These are phyloP conservation scores for Eucalyptus sideroxylon DNA, from an alignment of 345 rosid species.

Conservation along the genomic window DNA sequence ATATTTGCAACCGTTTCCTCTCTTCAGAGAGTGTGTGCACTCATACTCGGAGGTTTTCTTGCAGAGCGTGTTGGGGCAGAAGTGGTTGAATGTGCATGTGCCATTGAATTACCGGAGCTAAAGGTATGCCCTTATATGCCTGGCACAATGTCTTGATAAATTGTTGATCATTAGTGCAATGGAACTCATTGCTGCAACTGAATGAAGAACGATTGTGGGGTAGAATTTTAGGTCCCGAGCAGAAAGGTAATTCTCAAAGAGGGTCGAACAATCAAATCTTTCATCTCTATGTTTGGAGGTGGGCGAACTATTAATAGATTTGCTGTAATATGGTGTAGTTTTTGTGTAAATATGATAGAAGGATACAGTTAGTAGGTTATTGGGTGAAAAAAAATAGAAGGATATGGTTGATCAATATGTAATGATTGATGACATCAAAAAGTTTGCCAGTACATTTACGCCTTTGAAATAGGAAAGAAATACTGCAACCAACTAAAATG, in stretches of 20 bases:
- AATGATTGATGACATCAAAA: neutral
- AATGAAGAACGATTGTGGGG: neutral
- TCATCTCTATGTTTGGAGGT: neutral
- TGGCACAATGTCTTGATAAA: neutral
- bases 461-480: neutral
- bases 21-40: neutral
- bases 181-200: neutral
- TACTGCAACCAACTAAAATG: neutral
- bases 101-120: conserved; percentile 82
- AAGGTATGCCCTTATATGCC: conserved; percentile 23
- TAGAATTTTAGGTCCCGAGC: neutral
- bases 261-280: neutral
- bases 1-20: neutral
- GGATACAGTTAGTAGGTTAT: neutral
- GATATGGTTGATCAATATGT: neutral
- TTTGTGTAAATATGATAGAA: neutral
- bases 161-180: neutral
- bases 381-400: neutral
- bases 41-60: neutral
- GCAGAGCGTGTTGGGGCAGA: conserved; percentile 89
- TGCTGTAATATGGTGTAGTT: neutral
- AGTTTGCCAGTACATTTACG: neutral
- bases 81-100: conserved; percentile 92
- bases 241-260: neutral
- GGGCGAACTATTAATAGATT: neutral